Evolutionary conservation across 371 early-diverging fungal species (phyloP), one percentile per base, ranked within the genome.

Genomic region (Rhizopus sp.): DNA sequence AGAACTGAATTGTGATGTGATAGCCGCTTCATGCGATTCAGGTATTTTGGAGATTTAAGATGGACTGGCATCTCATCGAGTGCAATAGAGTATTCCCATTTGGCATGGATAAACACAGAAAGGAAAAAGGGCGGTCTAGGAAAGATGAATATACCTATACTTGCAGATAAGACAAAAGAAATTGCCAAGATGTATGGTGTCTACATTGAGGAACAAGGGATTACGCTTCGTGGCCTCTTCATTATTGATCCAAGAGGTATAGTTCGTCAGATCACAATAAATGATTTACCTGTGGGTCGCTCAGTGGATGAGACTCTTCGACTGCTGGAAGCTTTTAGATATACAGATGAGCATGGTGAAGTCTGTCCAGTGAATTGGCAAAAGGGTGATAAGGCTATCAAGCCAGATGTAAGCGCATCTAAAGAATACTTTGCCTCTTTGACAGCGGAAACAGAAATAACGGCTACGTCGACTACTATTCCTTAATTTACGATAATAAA

Each of bases 341-440:
- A 88, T 78, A 76, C 80, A 53, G 90, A 90, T 51, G 66, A 86
- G 63, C 73, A 82, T 63, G 83, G 83, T 55, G 82, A 82, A 49
- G 84, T 83, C 4, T 93, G 94, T 88, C 94, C 96, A 50, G 93
- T 88, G 50, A 87, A 88, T 83, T 96, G 96, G 95, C 73, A 80
- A 61, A 86, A 87, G 74, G 95, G 95, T 59, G 73, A 70, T 54
- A 73, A 76, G 65, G 80, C 85, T 58, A 82, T 84, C 65, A 83
- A 83, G 74, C 87, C 93, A 32, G 88, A 86, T 69, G 86, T 89
- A 35, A 62, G 73, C 55, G 72, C 83, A 58, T 85, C 89, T 65
- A 88, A 92, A 84, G 89, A 88, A 49, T 93, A 88, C 78, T 93
- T 93, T 55, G 59, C 58, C 37, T 39, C 63, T 35, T 7, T 29